These are phyloP conservation scores for Blastobotrys petasosporus DNA, from an alignment of 1,139 yeast species.

Conservation along the genomic window DNA sequence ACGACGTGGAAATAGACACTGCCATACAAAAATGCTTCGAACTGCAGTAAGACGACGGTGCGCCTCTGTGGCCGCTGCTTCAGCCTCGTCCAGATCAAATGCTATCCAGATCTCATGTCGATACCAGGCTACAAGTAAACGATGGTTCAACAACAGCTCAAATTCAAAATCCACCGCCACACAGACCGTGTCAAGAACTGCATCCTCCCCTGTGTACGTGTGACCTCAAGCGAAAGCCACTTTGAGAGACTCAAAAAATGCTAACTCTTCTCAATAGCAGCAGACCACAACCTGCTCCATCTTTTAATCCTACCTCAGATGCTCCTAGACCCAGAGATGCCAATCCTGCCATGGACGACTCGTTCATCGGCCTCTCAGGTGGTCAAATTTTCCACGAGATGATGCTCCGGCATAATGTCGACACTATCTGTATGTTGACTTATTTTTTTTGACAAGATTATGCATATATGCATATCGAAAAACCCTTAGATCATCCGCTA, in stretches of 20 bases:
- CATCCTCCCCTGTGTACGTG: slow-evolving; percentile 4
- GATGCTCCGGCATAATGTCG: slow-evolving; percentile 96
- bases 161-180: slow-evolving; percentile 4
- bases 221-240: background rate
- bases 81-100: background rate
- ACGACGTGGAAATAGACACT: too few relatives aligned
- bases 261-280: slow-evolving; percentile 10
- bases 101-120: background rate
- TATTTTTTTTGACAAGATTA: background rate
- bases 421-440: slow-evolving; percentile 78
- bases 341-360: slow-evolving; percentile 25
- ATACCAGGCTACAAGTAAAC: background rate
- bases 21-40: slow-evolving; percentile 10
- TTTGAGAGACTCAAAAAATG: background rate
- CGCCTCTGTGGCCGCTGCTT: background rate
- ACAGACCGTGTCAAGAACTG: slow-evolving; percentile 1
- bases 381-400: slow-evolving; percentile 98
- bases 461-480: background rate
- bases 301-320: slow-evolving; percentile 34
- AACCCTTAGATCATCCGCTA: background rate
- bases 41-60: slow-evolving; percentile 9
- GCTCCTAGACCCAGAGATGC: slow-evolving; percentile 7
- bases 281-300: slow-evolving; percentile 51
- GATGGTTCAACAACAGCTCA: slow-evolving; percentile 7
- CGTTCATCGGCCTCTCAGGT: slow-evolving; percentile 86